A percentile compares a stretch with the other conserved stretches of the same genome.
phyloP scores from a whole-genome alignment of 805 yeast genomes.

The Alloascoidea africana region DNA sequence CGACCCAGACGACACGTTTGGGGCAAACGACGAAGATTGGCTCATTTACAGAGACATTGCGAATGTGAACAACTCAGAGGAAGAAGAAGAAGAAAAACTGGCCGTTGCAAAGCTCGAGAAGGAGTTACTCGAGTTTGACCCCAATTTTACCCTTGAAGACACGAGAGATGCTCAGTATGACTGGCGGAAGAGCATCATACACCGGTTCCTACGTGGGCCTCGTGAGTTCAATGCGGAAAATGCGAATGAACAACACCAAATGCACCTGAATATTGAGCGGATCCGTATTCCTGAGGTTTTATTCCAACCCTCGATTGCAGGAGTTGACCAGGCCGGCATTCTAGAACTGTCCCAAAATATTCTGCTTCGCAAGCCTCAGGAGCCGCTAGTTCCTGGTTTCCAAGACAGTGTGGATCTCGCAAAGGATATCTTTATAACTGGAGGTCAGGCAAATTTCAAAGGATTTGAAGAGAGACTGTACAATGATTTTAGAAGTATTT shows the following conservation, averaged over 20 bases:
- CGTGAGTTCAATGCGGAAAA: conserved; percentile 71
- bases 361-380: conserved; percentile 29
- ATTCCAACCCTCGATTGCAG: conserved; percentile 89
- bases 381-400: conserved; percentile 31
- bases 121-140: conserved; percentile 68
- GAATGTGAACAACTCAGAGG: conserved; percentile 61
- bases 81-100: conserved; percentile 54
- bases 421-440: conserved; percentile 62
- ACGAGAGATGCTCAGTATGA: conserved; percentile 69
- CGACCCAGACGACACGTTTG: conserved; percentile 88
- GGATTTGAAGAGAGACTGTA: conserved; percentile 56
- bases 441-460: conserved; percentile 61
- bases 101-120: conserved; percentile 38
- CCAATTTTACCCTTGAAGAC: conserved; percentile 74
- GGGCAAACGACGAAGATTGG: conserved; percentile 95
- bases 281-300: conserved; percentile 84
- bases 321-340: conserved; percentile 93
- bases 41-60: conserved; percentile 75
- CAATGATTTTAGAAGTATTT: conserved; percentile 48
- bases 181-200: conserved; percentile 70
- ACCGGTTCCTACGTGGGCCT: conserved; percentile 83
- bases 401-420: conserved; percentile 39
- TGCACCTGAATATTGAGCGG: conserved; percentile 83
- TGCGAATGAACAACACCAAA: conserved; percentile 76
- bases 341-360: conserved; percentile 60